Percentiles rank a stretch among this genome's conserved stretches.
Evolutionary conservation across 106 monocot genomes (phyloP).

Genomic region (Chionographis japonica): DNA sequence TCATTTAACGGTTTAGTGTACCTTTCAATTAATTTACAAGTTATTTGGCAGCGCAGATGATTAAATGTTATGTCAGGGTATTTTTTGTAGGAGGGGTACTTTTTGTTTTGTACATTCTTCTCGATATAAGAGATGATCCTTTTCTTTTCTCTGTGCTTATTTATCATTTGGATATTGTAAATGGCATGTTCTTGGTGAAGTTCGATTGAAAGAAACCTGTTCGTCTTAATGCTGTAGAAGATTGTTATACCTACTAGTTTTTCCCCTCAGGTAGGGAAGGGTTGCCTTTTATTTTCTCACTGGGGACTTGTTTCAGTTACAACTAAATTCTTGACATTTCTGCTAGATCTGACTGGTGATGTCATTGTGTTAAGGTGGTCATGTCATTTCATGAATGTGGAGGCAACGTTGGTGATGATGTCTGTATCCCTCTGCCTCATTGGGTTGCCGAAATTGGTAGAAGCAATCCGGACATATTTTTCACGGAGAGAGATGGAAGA

Average conservation of each 20-base stretch:
- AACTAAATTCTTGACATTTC: not conserved
- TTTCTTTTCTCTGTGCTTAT: too few species aligned
- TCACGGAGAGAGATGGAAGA: conserved; percentile 74
- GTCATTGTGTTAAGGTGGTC: conserved; percentile 57
- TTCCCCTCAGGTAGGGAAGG: too few species aligned
- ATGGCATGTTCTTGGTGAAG: too few species aligned
- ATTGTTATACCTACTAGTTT: not conserved
- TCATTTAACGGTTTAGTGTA: too few species aligned
- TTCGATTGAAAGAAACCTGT: too few species aligned
- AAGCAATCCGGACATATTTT: conserved; percentile 83
- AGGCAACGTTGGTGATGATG: conserved; percentile 90
- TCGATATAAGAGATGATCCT: too few species aligned
- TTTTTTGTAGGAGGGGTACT: too few species aligned
- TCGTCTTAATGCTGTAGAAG: not conserved
- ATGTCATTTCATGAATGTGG: conserved; percentile 99
- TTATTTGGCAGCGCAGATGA: too few species aligned
- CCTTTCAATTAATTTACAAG: too few species aligned
- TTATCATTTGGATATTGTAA: too few species aligned
- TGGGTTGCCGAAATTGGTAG: conserved; percentile 86
- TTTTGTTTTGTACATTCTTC: too few species aligned
- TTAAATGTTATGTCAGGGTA: too few species aligned
- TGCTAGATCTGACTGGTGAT: conserved; percentile 5
- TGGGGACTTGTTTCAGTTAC: not conserved
- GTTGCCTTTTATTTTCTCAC: not conserved
- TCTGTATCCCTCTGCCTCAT: conserved; percentile 68